Conservation (phyloP, 106 monocot species). For the Narthecium ossifragum region DNA sequence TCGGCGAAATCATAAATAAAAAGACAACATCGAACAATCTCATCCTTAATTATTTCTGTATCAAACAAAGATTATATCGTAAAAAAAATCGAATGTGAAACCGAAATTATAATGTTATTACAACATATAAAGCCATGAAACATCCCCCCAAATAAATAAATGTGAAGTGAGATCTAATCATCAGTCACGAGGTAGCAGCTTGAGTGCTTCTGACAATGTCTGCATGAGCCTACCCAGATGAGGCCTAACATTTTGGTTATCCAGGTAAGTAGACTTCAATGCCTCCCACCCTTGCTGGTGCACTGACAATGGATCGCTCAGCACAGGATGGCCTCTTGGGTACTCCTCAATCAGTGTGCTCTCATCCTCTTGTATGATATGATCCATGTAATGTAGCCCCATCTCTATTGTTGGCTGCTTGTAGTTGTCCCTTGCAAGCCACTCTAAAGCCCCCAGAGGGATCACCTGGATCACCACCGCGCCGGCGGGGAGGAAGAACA, state of each 20-base stretch:
- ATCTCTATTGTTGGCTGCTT: constrained; percentile 32
- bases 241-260: constrained; percentile 63
- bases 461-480: constrained; percentile 68
- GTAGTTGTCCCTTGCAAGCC: constrained; percentile 39
- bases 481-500: constrained; percentile 58
- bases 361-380: constrained; percentile 38
- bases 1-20: too few relatives aligned
- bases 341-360: constrained; percentile 53
- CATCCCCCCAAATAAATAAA: too few relatives aligned
- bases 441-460: constrained; percentile 46
- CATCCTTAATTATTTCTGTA: too few relatives aligned
- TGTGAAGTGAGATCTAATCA: too few relatives aligned
- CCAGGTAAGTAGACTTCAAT: constrained; percentile 45
- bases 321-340: constrained; percentile 37
- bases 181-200: constrained; percentile 33
- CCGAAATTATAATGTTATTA: too few relatives aligned
- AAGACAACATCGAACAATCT: too few relatives aligned
- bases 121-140: too few relatives aligned
- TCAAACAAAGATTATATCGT: too few relatives aligned
- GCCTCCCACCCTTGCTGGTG: constrained; percentile 53
- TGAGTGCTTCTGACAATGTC: constrained; percentile 49
- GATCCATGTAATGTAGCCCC: constrained; percentile 52
- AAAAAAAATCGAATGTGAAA: too few relatives aligned
- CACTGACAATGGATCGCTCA: constrained; percentile 40
- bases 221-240: constrained; percentile 43